Evolutionary conservation across 1,139 yeast species (phyloP), one percentile per base, ranked within the genome.

Genomic region (Blastobotrys indianensis): DNA sequence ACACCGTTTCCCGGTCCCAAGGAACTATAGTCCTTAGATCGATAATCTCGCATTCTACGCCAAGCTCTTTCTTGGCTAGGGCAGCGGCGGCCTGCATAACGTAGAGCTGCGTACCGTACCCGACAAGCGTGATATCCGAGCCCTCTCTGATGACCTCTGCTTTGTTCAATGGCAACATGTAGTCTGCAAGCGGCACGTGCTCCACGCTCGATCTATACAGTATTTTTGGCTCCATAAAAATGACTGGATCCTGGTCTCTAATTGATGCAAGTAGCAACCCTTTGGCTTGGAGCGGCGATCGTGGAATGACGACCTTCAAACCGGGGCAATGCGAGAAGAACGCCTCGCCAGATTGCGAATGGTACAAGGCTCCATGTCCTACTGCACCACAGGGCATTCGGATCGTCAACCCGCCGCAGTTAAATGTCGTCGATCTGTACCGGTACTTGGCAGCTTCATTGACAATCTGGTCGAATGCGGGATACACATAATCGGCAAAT

Each of bases 311-410:
- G 7, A 65, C 65, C 41, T 60, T 60, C 38, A 65, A 46, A 8
- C 69, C 69, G 0, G 69, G 68, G 35, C 58, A 55, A 45, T 65
- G 69, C 4, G 64, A 50, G 46, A 65, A 65, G 49, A 50, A 65
- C 3, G 67, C 68, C 47, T 65, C 69, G 7, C 62, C 66, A 16
- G 64, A 57, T 50, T 65, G 69, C 4, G 68, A 63, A 44, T 65
- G 69, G 51, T 65, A 65, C 48, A 65, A 52, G 8, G 66, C 69
- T 32, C 69, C 69, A 45, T 65, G 69, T 32, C 69, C 69, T 4
- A 65, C 68, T 1, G 57, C 61, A 1, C 68, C 67, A 32, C 66
- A 60, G 9, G 69, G 69, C 68, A 65, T 65, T 32, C 68, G 56
- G 33, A 65, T 55, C 4, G 69, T 65, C 32, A 65, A 53, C 1